These are phyloP conservation scores for Podaxis sp. DNA, from an alignment of 768 basidiomycete genomes.

Conservation along the genomic window DNA sequence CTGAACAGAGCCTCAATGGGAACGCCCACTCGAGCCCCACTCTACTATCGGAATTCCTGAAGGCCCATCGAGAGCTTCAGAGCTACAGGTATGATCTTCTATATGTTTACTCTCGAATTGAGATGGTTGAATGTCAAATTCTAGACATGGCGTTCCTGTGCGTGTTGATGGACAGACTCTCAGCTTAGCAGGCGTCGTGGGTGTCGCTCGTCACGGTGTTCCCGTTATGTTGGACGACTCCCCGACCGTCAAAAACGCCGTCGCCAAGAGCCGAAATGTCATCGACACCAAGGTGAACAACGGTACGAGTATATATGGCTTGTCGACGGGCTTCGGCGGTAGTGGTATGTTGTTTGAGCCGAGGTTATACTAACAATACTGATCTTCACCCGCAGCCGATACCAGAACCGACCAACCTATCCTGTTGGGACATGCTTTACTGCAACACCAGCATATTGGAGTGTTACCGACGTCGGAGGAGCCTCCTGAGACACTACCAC, in stretches of 20 bases:
- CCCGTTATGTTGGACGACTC: constrained; percentile 40
- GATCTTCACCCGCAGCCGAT: constrained; percentile 47
- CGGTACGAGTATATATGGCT: constrained; percentile 75
- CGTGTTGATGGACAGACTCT: constrained; percentile 63
- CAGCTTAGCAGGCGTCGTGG: constrained; percentile 65
- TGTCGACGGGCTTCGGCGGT: constrained; percentile 80
- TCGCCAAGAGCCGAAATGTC: constrained; percentile 62
- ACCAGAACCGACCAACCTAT: constrained; percentile 68
- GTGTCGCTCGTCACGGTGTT: constrained; percentile 58
- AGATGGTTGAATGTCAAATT: constrained; percentile 31
- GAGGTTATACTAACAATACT: constrained; percentile 11
- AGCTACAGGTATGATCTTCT: constrained; percentile 44
- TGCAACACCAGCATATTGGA: constrained; percentile 75
- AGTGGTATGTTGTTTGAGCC: constrained; percentile 42
- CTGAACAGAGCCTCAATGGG: constrained; percentile 15
- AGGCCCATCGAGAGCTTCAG: constrained; percentile 51
- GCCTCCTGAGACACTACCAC: constrained; percentile 50
- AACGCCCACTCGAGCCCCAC: constrained; percentile 12
- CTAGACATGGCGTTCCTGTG: constrained; percentile 52
- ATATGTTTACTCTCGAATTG: constrained; percentile 46
- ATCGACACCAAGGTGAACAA: constrained; percentile 67
- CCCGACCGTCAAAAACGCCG: constrained; percentile 43
- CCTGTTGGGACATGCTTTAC: constrained; percentile 60
- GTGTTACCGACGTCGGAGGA: constrained; percentile 56
- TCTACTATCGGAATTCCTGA: constrained; percentile 36